Base-by-base conservation (phyloP, 2,329 filamentous ascomycete species). In the Immersiporthe knoxdaviesiana region DNA sequence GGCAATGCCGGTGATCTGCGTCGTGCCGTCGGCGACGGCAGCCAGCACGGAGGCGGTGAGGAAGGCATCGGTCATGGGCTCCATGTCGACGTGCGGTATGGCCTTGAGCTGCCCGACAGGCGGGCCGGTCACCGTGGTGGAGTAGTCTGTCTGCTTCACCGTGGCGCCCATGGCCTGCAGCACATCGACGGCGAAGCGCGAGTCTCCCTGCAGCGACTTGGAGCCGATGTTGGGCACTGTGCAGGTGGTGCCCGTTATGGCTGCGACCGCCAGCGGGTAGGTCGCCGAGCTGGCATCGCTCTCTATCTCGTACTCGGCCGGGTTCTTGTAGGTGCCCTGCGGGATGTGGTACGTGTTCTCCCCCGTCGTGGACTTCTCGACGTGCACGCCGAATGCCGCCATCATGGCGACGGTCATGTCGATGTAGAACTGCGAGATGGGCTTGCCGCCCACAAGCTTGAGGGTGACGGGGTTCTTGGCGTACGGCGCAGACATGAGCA, bases 401-500 rank as follows among this genome's bases (percentile, higher is more conserved):
- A 99, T 99, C 95, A 99, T 99, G 21, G 94, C 88, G 66, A 97
- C 94, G 1, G 96, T 99, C 95, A 99, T 98, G 78, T 99, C 94
- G 76, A 99, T 98, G 79, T 99, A 99, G 1, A 91, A 90, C 78
- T 98, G 94, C 1, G 95, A 98, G 73, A 99, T 97, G 58, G 96
- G 95, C 79, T 97, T 98, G 67, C 94, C 96, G n/a, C 96, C 96
- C 16, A 98, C 91, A 52, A 99, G 86, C 54, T 90, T 91, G 73
- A 99, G 83, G 0, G 93, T 97, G 50, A 99, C 94, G 0, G 95
- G 92, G 72, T 94, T 90, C 81, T 97, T 97, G 60, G 96, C 96
- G 77, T 98, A 99, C 0, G 96, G 96, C 0, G 96, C 96, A 70
- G 94, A 97, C 93, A 99, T 97, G 65, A 99, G 84, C 72, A 99